A percentile compares a stretch with the other conserved stretches of the same genome.
These are phyloP conservation scores for Ceratocystis lukuohia DNA, from an alignment of 2,329 filamentous ascomycete genomes.

Conservation along the genomic window DNA sequence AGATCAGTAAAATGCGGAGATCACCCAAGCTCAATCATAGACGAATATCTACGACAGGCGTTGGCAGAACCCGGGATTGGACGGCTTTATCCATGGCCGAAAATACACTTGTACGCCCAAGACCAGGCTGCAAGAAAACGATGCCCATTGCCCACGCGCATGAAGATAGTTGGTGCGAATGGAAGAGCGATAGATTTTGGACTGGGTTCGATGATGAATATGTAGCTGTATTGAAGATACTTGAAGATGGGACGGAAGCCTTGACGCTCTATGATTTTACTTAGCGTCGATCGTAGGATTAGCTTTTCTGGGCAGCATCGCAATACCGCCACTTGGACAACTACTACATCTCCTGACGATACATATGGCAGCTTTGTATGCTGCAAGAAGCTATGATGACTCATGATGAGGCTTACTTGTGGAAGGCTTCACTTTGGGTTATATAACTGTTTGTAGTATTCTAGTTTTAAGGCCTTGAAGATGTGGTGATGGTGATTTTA, in stretches of 20 bases:
- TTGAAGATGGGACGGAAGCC: not conserved
- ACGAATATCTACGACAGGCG: not conserved
- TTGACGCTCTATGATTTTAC: slow-evolving; percentile 4
- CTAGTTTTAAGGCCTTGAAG: too few species aligned
- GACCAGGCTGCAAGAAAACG: not conserved
- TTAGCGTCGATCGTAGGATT: not conserved
- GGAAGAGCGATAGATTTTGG: not conserved
- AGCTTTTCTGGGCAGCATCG: too few species aligned
- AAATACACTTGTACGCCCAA: not conserved
- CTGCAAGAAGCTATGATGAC: too few species aligned
- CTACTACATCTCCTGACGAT: too few species aligned
- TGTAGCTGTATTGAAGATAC: not conserved
- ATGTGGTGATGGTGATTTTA: too few species aligned
- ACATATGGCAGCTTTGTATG: too few species aligned
- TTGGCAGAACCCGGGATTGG: not conserved
- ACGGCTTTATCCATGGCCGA: not conserved
- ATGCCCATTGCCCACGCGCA: not conserved
- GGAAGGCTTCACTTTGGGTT: too few species aligned
- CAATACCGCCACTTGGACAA: too few species aligned
- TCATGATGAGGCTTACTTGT: too few species aligned
- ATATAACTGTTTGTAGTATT: too few species aligned
- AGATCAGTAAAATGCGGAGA: too few species aligned
- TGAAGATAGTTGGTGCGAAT: not conserved
- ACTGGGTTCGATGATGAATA: not conserved
- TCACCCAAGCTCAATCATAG: not conserved